A percentile compares a stretch with the other conserved stretches of the same genome.
These are phyloP conservation scores for Chaetomium tenue DNA, from an alignment of 495 filamentous ascomycete species.

Conservation along the genomic window DNA sequence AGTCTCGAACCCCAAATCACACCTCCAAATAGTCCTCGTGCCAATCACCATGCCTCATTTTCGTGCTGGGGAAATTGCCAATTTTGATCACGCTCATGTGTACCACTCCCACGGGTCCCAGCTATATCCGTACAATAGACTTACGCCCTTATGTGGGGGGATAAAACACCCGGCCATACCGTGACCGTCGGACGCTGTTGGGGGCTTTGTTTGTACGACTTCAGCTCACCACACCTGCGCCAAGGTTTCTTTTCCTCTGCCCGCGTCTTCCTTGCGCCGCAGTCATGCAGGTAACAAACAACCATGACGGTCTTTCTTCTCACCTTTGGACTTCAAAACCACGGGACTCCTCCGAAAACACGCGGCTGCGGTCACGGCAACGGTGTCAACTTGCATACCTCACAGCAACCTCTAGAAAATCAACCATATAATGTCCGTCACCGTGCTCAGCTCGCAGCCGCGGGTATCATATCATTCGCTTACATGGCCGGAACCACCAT, in stretches of 20 bases:
- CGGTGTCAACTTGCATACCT: not conserved
- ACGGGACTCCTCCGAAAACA: not conserved
- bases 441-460: not conserved
- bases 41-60: not conserved
- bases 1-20: constrained; percentile 3
- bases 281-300: constrained; percentile 14
- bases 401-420: not conserved
- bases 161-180: not conserved
- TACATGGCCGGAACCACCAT: not conserved
- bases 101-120: constrained; percentile 3
- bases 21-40: not conserved
- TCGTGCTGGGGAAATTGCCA: not conserved
- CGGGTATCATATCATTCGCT: not conserved
- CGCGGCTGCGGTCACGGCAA: not conserved
- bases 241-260: not conserved
- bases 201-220: not conserved
- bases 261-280: constrained; percentile 9
- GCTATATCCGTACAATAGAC: not conserved
- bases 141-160: not conserved
- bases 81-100: not conserved
- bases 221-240: not conserved
- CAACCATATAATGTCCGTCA: not conserved
- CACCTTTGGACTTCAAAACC: not conserved
- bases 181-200: not conserved
- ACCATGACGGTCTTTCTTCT: not conserved